Conservation (phyloP, 345 rosid genomes). For the Bruguiera parviflora region DNA sequence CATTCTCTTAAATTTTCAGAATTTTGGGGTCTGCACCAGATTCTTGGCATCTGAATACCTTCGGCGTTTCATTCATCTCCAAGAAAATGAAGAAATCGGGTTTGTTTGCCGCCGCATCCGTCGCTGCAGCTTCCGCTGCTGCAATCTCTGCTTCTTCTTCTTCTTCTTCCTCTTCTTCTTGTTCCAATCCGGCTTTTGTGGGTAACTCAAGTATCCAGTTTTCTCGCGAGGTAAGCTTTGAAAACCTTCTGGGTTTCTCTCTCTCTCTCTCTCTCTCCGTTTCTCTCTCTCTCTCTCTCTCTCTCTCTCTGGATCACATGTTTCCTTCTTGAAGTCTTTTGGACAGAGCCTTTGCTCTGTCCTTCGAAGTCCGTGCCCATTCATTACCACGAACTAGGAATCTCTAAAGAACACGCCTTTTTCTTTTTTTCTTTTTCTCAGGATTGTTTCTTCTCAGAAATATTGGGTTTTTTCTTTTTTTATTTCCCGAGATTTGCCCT, state of each 20-base stretch:
- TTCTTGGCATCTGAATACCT: neutral
- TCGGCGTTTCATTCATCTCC: neutral
- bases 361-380: no score
- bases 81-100: slow-evolving; percentile 57
- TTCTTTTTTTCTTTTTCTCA: no score
- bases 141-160: slow-evolving; percentile 38
- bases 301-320: no score
- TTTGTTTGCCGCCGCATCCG: slow-evolving; percentile 40
- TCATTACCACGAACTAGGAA: no score
- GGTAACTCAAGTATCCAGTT: slow-evolving; percentile 33
- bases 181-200: slow-evolving; percentile 10
- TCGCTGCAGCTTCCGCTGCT: slow-evolving; percentile 50
- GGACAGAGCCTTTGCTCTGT: no score
- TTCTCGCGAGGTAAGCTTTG: slow-evolving; percentile 40
- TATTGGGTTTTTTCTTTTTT: no score
- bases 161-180: slow-evolving; percentile 35
- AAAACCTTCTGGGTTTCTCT: neutral
- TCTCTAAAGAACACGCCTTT: no score
- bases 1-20: neutral
- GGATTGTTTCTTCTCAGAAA: no score
- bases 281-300: no score
- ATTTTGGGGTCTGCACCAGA: neutral
- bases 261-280: no score
- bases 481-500: no score
- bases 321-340: no score